These are phyloP conservation scores for Candida nitratophila DNA, from an alignment of 805 yeast genomes.

Conservation along the genomic window DNA sequence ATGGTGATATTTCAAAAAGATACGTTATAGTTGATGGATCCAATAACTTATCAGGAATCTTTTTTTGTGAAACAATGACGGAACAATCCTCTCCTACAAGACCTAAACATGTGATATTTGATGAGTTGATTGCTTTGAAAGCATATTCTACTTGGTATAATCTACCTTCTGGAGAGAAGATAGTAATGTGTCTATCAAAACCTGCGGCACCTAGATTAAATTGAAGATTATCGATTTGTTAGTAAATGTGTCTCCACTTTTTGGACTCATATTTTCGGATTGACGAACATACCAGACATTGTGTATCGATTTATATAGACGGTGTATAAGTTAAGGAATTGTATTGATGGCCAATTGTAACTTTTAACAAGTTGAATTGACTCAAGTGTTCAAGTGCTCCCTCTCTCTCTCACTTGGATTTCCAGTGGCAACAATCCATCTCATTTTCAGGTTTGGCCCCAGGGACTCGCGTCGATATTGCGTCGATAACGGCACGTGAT, in stretches of 20 bases:
- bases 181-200: conserved; percentile 96
- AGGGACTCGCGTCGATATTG: too few species aligned
- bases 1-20: conserved; percentile 72
- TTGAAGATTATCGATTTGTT: not conserved
- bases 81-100: conserved; percentile 81
- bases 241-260: conserved; percentile 32
- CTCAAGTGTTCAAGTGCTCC: too few species aligned
- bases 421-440: not conserved
- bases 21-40: conserved; percentile 85
- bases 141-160: conserved; percentile 97
- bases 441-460: too few species aligned
- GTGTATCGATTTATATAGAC: not conserved
- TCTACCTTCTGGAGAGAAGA: conserved; percentile 98
- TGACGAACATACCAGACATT: conserved; percentile 29
- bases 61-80: conserved; percentile 89
- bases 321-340: too few species aligned
- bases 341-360: too few species aligned
- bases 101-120: conserved; percentile 85
- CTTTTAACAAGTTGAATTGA: too few species aligned
- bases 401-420: not conserved
- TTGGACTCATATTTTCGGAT: too few species aligned
- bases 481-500: too few species aligned
- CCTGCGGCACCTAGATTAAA: conserved; percentile 69
- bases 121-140: conserved; percentile 89
- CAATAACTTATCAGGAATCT: conserved; percentile 89